phyloP scores from a whole-genome alignment of 2,329 filamentous ascomycete species.

The Botryotinia calthae region DNA sequence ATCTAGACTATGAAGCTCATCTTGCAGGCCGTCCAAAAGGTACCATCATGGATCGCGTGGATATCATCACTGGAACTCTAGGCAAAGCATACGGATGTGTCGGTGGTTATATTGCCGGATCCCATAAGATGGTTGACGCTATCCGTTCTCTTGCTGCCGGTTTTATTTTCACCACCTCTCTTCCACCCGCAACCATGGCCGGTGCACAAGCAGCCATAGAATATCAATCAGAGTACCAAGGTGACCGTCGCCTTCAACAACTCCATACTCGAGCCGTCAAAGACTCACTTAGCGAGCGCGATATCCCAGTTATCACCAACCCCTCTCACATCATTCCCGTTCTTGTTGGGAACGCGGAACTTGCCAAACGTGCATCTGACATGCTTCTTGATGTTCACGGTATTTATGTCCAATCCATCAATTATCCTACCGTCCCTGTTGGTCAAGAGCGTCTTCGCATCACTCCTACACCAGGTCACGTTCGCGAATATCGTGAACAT shows the following conservation, averaged over 20 bases:
- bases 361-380: slow-evolving; percentile 89
- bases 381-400: slow-evolving; percentile 84
- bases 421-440: slow-evolving; percentile 96
- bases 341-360: slow-evolving; percentile 88
- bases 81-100: slow-evolving; percentile 98
- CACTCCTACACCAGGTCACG: slow-evolving; percentile 92
- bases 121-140: slow-evolving; percentile 80
- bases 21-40: slow-evolving; percentile 69
- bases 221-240: slow-evolving; percentile 82
- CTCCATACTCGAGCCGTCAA: slow-evolving; percentile 95
- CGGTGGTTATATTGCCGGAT: slow-evolving; percentile 95
- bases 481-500: slow-evolving; percentile 78
- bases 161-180: slow-evolving; percentile 97
- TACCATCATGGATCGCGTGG: slow-evolving; percentile 90
- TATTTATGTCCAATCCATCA: slow-evolving; percentile 98
- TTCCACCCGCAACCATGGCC: slow-evolving; percentile 95
- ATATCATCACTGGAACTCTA: slow-evolving; percentile 96
- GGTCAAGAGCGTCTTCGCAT: slow-evolving; percentile 97
- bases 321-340: slow-evolving; percentile 95
- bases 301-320: slow-evolving; percentile 97
- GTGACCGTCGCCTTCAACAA: slow-evolving; percentile 89
- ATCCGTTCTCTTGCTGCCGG: slow-evolving; percentile 93
- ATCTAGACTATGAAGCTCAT: slow-evolving; percentile 91
- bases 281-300: slow-evolving; percentile 69
- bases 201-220: slow-evolving; percentile 89